Conservation (phyloP, 2,329 filamentous ascomycete genomes). For the Talaromyces sp. region DNA sequence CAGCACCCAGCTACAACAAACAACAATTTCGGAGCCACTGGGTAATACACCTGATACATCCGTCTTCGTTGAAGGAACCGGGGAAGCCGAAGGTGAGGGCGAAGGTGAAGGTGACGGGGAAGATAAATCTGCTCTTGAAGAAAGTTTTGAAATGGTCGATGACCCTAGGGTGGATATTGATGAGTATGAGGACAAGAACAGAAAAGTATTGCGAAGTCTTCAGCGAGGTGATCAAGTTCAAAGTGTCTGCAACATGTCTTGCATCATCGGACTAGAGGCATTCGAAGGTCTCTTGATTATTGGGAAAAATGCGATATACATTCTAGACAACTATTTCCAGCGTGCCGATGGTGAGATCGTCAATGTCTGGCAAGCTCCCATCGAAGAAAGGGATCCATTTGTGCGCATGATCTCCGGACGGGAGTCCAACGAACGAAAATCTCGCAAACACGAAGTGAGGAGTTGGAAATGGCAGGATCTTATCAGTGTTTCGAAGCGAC, state of each 20-base stretch:
- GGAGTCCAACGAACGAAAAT: constrained; percentile 60
- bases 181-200: constrained; percentile 93
- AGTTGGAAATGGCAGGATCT: constrained; percentile 94
- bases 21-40: constrained; percentile 45
- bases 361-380: constrained; percentile 88
- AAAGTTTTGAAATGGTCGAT: constrained; percentile 94
- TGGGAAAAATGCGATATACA: constrained; percentile 86
- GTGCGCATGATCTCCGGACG: constrained; percentile 87
- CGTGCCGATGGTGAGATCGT: constrained; percentile 94
- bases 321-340: constrained; percentile 96
- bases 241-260: constrained; percentile 90
- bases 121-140: constrained; percentile 60
- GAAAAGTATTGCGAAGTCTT: constrained; percentile 93
- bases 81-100: constrained; percentile 32
- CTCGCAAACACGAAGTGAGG: constrained; percentile 74
- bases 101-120: constrained; percentile 28
- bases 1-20: constrained; percentile 44
- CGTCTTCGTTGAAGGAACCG: constrained; percentile 31
- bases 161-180: constrained; percentile 84
- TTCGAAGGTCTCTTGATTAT: constrained; percentile 91
- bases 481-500: constrained; percentile 90
- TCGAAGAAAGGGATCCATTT: constrained; percentile 91
- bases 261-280: constrained; percentile 89
- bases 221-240: constrained; percentile 89
- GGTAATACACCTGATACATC: constrained; percentile 35